phyloP scores from a whole-genome alignment of 1,284 basidiomycete genomes.

The Ceratobasidium theobromae region DNA sequence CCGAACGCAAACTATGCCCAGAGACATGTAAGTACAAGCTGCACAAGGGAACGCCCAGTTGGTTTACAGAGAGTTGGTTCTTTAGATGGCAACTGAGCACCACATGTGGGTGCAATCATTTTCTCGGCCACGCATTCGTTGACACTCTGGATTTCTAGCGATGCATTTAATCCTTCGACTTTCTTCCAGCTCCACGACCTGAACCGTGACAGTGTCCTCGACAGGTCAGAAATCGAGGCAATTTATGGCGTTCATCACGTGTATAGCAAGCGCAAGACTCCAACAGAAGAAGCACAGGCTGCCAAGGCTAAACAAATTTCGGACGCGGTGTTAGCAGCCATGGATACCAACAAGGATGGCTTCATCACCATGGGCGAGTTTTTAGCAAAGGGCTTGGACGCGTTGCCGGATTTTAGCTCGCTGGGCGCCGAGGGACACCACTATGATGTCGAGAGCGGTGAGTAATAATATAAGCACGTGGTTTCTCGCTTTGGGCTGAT shows the following conservation, averaged over 20 bases:
- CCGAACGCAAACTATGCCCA: constrained; percentile 49
- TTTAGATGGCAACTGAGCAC: constrained; percentile 79
- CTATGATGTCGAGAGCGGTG: constrained; percentile 86
- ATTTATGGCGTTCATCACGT: constrained; percentile 96
- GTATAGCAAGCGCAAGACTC: constrained; percentile 84
- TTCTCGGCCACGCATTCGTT: too few relatives aligned
- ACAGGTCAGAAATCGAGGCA: constrained; percentile 81
- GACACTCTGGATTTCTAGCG: constrained; percentile 54
- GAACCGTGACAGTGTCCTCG: constrained; percentile 60
- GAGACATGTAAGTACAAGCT: constrained; percentile 53
- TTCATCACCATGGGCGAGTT: constrained; percentile 81
- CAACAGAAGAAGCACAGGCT: constrained; percentile 78
- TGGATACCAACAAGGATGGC: constrained; percentile 83
- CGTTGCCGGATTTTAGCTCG: constrained; percentile 83
- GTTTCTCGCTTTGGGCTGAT: too few relatives aligned
- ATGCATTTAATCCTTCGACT: constrained; percentile 72
- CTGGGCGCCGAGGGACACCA: constrained; percentile 91
- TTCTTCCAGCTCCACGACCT: constrained; percentile 93
- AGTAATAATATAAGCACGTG: too few relatives aligned
- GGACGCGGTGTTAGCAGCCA: constrained; percentile 64
- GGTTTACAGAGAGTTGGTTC: constrained; percentile 22
- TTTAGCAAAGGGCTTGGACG: constrained; percentile 70
- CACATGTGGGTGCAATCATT: constrained; percentile 64
- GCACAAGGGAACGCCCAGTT: neutral
- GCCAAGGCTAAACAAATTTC: constrained; percentile 85